Conservation (phyloP, 805 yeast genomes). For the Kluyveromyces dobzhanskii region DNA sequence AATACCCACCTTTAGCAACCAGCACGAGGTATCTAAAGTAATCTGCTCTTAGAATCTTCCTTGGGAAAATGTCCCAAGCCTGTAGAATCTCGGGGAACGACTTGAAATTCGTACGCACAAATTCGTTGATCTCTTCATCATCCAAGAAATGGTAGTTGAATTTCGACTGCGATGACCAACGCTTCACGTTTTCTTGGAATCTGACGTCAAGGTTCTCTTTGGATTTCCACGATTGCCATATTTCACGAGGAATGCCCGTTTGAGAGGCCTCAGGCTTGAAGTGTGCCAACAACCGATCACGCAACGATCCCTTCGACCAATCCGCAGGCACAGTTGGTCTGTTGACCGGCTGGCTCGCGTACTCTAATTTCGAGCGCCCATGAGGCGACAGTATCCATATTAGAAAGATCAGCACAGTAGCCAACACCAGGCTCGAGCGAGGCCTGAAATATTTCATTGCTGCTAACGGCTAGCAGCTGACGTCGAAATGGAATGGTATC, state of each 20-base stretch:
- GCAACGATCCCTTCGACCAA: constrained; percentile 2
- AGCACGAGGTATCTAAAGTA: constrained; percentile 47
- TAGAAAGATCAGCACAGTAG: too few species aligned
- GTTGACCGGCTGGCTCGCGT: too few species aligned
- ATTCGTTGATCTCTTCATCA: constrained; percentile 35
- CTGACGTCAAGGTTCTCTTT: constrained; percentile 30
- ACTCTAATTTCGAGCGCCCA: too few species aligned
- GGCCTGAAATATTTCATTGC: too few species aligned
- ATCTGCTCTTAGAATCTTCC: constrained; percentile 43
- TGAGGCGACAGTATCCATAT: too few species aligned
- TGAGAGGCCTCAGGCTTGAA: background rate
- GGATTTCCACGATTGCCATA: constrained; percentile 47
- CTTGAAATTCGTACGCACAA: constrained; percentile 31
- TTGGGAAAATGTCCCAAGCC: constrained; percentile 43
- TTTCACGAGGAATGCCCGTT: constrained; percentile 31
- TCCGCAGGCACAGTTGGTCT: background rate
- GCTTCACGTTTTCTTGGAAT: constrained; percentile 9
- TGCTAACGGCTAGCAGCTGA: too few species aligned
- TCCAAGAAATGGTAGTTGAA: constrained; percentile 19
- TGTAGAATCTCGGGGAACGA: constrained; percentile 44
- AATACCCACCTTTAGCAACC: constrained; percentile 50
- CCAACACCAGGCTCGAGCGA: too few species aligned
- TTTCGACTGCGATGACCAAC: constrained; percentile 14
- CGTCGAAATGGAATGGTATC: too few species aligned
- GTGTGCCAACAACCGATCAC: background rate